Evolutionary conservation across 140 eudicot genomes (phyloP), one percentile per base, ranked within the genome.

Genomic region (Senecio squalidus): DNA sequence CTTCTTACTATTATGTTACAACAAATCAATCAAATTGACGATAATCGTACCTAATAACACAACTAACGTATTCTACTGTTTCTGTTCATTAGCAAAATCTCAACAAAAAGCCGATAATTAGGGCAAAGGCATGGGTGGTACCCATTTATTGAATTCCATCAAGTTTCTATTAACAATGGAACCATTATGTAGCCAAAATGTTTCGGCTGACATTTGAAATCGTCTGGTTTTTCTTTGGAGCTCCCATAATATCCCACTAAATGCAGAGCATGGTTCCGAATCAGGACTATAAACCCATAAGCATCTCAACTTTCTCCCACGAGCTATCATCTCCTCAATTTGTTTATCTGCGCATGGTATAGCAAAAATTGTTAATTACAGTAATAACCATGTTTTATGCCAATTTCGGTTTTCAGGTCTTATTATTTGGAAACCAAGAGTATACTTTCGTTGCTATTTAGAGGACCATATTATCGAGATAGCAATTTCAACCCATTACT

Each of bases 111-210:
- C 44, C 13, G 46, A 44, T 25, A 27, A 22, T 86, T 58, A 91
- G 66, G 98, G 96, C 91, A 86, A 74, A 55, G 82, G 91, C 85
- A 92, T 79, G 30, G 98, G 95, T 18, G 89, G 86, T 73, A 71
- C 84, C 98, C 98, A 92, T 45, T 70, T 74, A 58, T 58, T 16
- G 36, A 92, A 92, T 64, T 85, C 96, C 14, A 78, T 76, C 67
- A 87, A 70, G 55, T 87, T 77, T 70, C 96, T 70, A 33, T 82
- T 84, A 9, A 92, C 92, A 18, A 92, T 66, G 31, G 94, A 60
- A 39, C 95, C 77, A 59, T 92, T 92, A 74, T 92, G 98, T 67
- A 92, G 71, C 98, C 96, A 92, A 74, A 92, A 92, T 17, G 98
- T 87, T 68, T 92, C 98, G 0, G 84, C 49, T 15, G 98, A 92